These are phyloP conservation scores for Auricularia sp. DNA, from an alignment of 768 basidiomycete species.

Conservation along the genomic window DNA sequence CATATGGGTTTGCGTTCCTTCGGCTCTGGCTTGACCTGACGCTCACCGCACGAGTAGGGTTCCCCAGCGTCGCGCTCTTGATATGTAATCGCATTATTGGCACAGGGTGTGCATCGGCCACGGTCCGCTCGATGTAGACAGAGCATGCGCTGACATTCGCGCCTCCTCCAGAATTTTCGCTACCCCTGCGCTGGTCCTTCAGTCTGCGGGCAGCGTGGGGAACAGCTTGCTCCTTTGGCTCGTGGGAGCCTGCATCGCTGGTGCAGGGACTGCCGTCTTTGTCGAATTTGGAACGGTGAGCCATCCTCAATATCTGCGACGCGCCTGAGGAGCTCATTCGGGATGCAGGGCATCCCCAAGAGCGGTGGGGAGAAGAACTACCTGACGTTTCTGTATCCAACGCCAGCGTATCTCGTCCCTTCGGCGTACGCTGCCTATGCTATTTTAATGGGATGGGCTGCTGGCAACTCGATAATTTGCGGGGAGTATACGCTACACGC, in stretches of 20 bases:
- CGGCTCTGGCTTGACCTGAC: too few relatives aligned
- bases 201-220: constrained; percentile 58
- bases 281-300: constrained; percentile 66
- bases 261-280: constrained; percentile 59
- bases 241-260: constrained; percentile 52
- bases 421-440: constrained; percentile 51
- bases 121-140: too few relatives aligned
- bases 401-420: constrained; percentile 50
- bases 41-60: too few relatives aligned
- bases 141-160: not conserved
- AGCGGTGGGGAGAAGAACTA: constrained; percentile 74
- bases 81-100: too few relatives aligned
- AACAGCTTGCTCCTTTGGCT: constrained; percentile 63
- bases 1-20: too few relatives aligned
- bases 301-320: not conserved
- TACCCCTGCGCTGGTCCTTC: constrained; percentile 57
- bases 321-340: too few relatives aligned
- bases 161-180: constrained; percentile 39
- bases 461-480: constrained; percentile 55
- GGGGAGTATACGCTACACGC: constrained; percentile 63
- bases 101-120: too few relatives aligned
- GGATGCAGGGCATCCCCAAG: constrained; percentile 48
- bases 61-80: too few relatives aligned
- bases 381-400: constrained; percentile 57
- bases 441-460: constrained; percentile 45